Conservation (phyloP, 2,329 filamentous ascomycete genomes). For the Cercospora zeae-maydis region DNA sequence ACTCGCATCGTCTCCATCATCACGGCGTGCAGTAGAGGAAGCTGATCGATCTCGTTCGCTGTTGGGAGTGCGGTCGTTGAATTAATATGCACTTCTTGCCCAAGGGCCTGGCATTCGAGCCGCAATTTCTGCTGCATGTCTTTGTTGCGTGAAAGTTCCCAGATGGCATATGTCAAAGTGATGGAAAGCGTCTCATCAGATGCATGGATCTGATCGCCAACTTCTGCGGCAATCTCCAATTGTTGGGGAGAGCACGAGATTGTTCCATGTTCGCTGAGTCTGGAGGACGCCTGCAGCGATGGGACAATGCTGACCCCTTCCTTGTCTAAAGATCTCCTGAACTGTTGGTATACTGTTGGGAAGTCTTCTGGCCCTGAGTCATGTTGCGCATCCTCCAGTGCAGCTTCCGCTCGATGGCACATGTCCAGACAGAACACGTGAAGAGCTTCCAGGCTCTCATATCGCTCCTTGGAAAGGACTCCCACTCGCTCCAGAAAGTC, state of each 20-base stretch:
- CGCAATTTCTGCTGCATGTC: constrained; percentile 1
- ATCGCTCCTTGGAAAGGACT: not conserved
- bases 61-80: not conserved
- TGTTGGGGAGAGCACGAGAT: constrained; percentile 6
- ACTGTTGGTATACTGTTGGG: not conserved
- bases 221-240: constrained; percentile 11
- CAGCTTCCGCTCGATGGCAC: constrained; percentile 5
- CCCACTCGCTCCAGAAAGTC: not conserved
- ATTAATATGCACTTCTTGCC: not conserved
- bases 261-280: not conserved
- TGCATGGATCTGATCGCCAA: constrained; percentile 11
- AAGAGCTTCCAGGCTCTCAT: not conserved
- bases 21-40: not conserved
- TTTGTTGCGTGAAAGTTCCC: constrained; percentile 9
- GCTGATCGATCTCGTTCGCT: not conserved
- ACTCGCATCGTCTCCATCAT: constrained; percentile 4
- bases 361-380: not conserved
- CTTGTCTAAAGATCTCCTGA: not conserved
- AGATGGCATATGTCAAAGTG: constrained; percentile 9
- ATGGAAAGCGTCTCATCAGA: constrained; percentile 10
- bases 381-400: not conserved
- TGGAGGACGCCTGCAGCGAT: not conserved
- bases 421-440: constrained; percentile 4
- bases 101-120: not conserved
- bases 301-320: not conserved